Evolutionary conservation across 1,284 basidiomycete genomes (phyloP).

Genomic region (Leccinum ponderosum): DNA sequence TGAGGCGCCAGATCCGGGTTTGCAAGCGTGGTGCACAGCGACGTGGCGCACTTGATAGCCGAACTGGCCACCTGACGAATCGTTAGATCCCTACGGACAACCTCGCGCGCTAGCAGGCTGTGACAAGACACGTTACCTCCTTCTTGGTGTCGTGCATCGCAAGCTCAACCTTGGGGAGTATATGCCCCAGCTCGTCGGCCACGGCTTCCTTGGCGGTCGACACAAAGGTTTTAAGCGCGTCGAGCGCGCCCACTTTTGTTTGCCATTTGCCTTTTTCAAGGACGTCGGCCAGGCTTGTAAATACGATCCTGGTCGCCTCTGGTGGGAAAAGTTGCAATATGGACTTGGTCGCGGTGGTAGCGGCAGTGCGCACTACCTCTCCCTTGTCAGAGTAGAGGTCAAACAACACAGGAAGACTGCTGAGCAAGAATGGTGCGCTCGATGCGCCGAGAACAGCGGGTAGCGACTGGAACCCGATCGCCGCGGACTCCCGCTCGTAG

Average conservation of each 20-base stretch:
- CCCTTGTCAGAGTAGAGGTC: slow-evolving; percentile 95
- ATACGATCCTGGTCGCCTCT: slow-evolving; percentile 77
- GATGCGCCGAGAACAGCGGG: slow-evolving; percentile 74
- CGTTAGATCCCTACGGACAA: slow-evolving; percentile 4
- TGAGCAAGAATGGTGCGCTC: slow-evolving; percentile 79
- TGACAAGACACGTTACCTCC: slow-evolving; percentile 57
- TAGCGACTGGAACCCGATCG: slow-evolving; percentile 82
- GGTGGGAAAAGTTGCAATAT: slow-evolving; percentile 86
- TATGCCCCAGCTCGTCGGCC: slow-evolving; percentile 79
- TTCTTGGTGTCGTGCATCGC: slow-evolving; percentile 98
- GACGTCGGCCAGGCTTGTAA: slow-evolving; percentile 71
- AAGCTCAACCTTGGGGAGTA: slow-evolving; percentile 86
- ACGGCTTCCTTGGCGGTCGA: slow-evolving; percentile 77
- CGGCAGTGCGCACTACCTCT: slow-evolving; percentile 86
- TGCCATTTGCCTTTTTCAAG: slow-evolving; percentile 92
- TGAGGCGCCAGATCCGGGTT: slow-evolving; percentile 94
- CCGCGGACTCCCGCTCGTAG: slow-evolving; percentile 90
- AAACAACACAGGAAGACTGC: slow-evolving; percentile 78
- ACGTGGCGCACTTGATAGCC: slow-evolving; percentile 91
- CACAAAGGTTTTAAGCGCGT: slow-evolving; percentile 79
- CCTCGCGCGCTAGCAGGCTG: slow-evolving; percentile 16
- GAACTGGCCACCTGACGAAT: slow-evolving; percentile 77
- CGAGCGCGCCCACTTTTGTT: slow-evolving; percentile 92
- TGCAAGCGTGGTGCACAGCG: slow-evolving; percentile 89
- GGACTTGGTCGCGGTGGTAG: slow-evolving; percentile 80